Conservation (phyloP, 1,284 basidiomycete genomes). For the Ganoderma multipileum region DNA sequence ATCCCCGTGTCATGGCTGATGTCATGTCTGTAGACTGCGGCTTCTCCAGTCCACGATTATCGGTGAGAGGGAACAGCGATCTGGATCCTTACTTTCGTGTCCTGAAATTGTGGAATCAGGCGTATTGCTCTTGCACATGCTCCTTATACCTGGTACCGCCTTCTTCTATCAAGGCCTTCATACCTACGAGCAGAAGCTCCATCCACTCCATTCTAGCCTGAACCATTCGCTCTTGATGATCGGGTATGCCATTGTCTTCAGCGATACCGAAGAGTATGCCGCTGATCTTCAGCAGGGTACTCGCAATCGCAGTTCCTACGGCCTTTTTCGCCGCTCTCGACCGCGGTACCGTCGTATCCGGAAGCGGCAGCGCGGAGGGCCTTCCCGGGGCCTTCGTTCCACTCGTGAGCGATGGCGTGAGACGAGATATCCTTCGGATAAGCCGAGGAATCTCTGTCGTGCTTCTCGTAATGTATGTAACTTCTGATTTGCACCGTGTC, state of each 20-base stretch:
- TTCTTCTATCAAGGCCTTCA: slow-evolving; percentile 67
- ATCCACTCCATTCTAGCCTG: slow-evolving; percentile 59
- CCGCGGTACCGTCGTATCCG: slow-evolving; percentile 36
- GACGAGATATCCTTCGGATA: slow-evolving; percentile 54
- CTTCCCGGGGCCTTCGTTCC: slow-evolving; percentile 5
- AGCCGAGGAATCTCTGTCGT: slow-evolving; percentile 68
- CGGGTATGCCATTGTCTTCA: slow-evolving; percentile 49
- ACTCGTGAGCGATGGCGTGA: slow-evolving; percentile 39
- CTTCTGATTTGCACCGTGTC: not conserved
- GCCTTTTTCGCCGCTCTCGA: slow-evolving; percentile 69
- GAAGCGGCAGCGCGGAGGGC: not conserved
- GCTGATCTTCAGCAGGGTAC: slow-evolving; percentile 52
- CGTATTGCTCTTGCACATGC: slow-evolving; percentile 65
- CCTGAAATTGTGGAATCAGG: slow-evolving; percentile 42
- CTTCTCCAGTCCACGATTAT: slow-evolving; percentile 66
- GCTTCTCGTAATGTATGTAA: slow-evolving; percentile 61
- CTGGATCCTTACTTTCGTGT: not conserved
- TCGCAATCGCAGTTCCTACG: slow-evolving; percentile 65
- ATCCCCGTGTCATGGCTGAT: not conserved
- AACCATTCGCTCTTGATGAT: slow-evolving; percentile 70
- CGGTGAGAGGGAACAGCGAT: slow-evolving; percentile 42
- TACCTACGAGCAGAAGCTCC: slow-evolving; percentile 57
- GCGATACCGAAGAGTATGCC: not conserved
- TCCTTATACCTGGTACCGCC: slow-evolving; percentile 64
- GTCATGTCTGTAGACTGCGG: slow-evolving; percentile 45